These are phyloP conservation scores for Cenchrus americanus DNA, from an alignment of 176 grass and related monocot genomes.

Conservation along the genomic window DNA sequence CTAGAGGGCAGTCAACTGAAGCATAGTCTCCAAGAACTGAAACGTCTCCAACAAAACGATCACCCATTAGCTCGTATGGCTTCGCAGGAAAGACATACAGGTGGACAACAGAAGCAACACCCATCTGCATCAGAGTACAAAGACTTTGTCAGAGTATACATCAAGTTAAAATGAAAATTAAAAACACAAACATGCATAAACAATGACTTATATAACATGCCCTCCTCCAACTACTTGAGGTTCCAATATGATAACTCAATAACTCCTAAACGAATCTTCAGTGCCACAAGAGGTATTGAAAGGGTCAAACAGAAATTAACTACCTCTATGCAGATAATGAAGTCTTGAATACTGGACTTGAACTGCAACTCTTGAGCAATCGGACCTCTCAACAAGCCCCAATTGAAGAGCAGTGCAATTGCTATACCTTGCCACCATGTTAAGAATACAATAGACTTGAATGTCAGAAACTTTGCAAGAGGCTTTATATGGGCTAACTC, in stretches of 20 bases:
- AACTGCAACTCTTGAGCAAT: constrained; percentile 84
- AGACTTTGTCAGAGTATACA: constrained; percentile 18
- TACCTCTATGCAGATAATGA: constrained; percentile 99
- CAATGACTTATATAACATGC: not conserved
- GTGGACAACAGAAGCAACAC: constrained; percentile 78
- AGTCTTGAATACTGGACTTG: constrained; percentile 96
- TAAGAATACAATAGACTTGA: constrained; percentile 98
- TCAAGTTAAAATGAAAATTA: not conserved
- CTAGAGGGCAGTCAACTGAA: constrained; percentile 76
- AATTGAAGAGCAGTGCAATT: constrained; percentile 81
- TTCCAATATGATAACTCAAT: not conserved
- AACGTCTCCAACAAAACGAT: constrained; percentile 57
- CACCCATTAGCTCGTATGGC: constrained; percentile 79
- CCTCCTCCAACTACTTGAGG: not conserved
- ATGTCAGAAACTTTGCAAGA: constrained; percentile 89
- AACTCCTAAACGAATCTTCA: not conserved
- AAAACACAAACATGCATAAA: constrained; percentile 34
- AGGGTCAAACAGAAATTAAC: constrained; percentile 20
- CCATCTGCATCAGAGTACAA: constrained; percentile 76
- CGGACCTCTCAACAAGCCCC: constrained; percentile 76
- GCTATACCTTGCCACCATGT: constrained; percentile 98
- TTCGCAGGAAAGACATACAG: constrained; percentile 88
- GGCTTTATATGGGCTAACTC: constrained; percentile 92
- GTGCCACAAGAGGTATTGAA: not conserved
- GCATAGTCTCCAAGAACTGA: constrained; percentile 91